Base-by-base conservation (phyloP, 2,329 filamentous ascomycete genomes). In the Lachnellula subtilissima region DNA sequence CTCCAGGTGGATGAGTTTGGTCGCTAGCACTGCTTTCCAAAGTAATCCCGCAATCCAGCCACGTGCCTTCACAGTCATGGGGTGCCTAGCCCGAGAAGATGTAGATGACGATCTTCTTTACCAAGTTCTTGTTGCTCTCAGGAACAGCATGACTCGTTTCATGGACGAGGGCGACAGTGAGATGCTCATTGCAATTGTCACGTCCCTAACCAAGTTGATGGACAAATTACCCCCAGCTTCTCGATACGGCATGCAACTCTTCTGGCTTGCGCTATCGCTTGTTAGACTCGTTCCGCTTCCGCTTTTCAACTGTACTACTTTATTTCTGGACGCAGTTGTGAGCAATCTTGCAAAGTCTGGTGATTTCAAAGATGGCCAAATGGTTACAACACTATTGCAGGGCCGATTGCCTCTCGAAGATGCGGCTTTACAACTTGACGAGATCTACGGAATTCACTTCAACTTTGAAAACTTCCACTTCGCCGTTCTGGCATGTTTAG, bases 31-130 rank as follows among this genome's bases (percentile, higher is more conserved):
- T 9, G 85, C 85, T 0, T 88, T 88, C 67, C 85, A 88, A 66
- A 87, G 85, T 66, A 88, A 88, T 65, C 85, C 85, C 8, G 84
- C 85, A 2, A 85, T 88, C 54, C 85, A 88, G 61, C 84, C 85
- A 5, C 76, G 83, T 19, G 85, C 85, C 1, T 88, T 88, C 64
- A 80, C 84, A 2, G 85, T 88, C 42, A 87, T 88, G 85, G 85
- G 85, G 14, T 88, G 84, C 62, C 71, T 88, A 9, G 85, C 85
- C 23, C 77, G 84, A n/a, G 85, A 88, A 65, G 85, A 88, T 67
- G 85, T 88, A 1, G 85, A 88, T 53, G 85, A 88, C 61, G 85
- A 88, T 65, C 74, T 88, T 4, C 76, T 88, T 2, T 88, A 88
- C 66, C 85, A 88, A 67, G 84, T 88, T 19, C 76, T 88, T 3